These are phyloP conservation scores for Staphylotrichum tortipilum DNA, from an alignment of 495 filamentous ascomycete species.

Conservation along the genomic window DNA sequence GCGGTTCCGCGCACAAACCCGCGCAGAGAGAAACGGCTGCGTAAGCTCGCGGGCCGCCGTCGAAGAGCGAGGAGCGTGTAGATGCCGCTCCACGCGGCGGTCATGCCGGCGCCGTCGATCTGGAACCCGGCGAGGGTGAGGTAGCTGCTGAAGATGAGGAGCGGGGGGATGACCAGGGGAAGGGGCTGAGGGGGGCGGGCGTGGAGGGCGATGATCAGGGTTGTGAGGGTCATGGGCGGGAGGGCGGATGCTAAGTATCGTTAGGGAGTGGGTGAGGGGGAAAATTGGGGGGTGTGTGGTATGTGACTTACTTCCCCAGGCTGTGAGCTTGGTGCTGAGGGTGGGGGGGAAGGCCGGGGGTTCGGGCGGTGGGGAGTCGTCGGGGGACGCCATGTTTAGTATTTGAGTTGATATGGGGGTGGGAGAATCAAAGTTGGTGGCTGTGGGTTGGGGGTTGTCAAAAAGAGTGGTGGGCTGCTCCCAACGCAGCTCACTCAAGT, in stretches of 20 bases:
- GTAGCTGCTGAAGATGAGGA: conserved; percentile 82
- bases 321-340: conserved; percentile 45
- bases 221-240: conserved; percentile 68
- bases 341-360: conserved; percentile 43
- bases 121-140: conserved; percentile 70
- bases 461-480: not conserved
- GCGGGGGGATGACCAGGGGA: conserved; percentile 72
- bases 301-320: conserved; percentile 62
- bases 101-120: conserved; percentile 74
- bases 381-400: conserved; percentile 28
- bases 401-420: not conserved
- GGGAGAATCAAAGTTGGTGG: not conserved
- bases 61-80: conserved; percentile 72
- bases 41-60: conserved; percentile 47
- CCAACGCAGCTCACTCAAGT: no score
- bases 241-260: conserved; percentile 59
- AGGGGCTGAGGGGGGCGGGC: conserved; percentile 63
- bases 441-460: no score
- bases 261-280: conserved; percentile 2
- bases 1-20: conserved; percentile 64
- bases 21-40: conserved; percentile 42
- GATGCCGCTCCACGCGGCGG: conserved; percentile 76
- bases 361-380: conserved; percentile 37
- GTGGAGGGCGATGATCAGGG: conserved; percentile 70
- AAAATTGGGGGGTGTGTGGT: not conserved